Percentiles rank a stretch among this genome's conserved stretches.
Evolutionary conservation across 2,329 filamentous ascomycete genomes (phyloP).

Genomic region (Aspergillus fructus): DNA sequence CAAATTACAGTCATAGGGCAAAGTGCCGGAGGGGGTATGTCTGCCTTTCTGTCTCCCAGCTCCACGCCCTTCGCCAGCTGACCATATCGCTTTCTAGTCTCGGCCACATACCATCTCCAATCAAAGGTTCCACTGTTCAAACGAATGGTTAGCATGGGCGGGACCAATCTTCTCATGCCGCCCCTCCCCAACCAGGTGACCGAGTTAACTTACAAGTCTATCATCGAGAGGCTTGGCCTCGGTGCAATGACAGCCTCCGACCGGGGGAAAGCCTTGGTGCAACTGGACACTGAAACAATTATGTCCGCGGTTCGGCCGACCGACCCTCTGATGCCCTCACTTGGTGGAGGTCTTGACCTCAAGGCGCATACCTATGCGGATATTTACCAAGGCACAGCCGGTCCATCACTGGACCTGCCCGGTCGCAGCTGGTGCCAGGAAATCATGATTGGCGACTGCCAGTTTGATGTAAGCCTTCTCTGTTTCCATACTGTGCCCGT

Average conservation of each 20-base stretch:
- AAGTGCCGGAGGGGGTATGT: slow-evolving; percentile 45
- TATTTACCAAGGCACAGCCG: not conserved
- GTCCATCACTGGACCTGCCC: not conserved
- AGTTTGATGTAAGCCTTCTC: not conserved
- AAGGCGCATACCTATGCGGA: not conserved
- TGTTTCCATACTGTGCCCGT: not conserved
- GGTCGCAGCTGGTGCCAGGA: not conserved
- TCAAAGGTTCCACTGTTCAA: slow-evolving; percentile 41
- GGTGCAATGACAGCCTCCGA: slow-evolving; percentile 9
- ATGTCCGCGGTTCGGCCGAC: slow-evolving; percentile 26
- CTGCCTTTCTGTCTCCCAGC: not conserved
- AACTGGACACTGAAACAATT: too few species aligned
- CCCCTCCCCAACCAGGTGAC: slow-evolving; percentile 38
- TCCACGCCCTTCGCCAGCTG: too few species aligned
- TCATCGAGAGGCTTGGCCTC: slow-evolving; percentile 42
- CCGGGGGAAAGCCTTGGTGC: too few species aligned
- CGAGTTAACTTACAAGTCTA: slow-evolving; percentile 43
- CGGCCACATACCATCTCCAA: slow-evolving; percentile 34
- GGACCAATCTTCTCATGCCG: slow-evolving; percentile 44
- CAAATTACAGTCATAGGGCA: slow-evolving; percentile 48
- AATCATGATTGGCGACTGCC: not conserved
- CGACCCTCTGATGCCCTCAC: slow-evolving; percentile 18
- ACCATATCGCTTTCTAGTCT: slow-evolving; percentile 15
- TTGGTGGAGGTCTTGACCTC: not conserved
- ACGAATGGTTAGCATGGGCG: slow-evolving; percentile 43